phyloP scores from a whole-genome alignment of 306 rosid species.

The Macrotyloma uniflorum region DNA sequence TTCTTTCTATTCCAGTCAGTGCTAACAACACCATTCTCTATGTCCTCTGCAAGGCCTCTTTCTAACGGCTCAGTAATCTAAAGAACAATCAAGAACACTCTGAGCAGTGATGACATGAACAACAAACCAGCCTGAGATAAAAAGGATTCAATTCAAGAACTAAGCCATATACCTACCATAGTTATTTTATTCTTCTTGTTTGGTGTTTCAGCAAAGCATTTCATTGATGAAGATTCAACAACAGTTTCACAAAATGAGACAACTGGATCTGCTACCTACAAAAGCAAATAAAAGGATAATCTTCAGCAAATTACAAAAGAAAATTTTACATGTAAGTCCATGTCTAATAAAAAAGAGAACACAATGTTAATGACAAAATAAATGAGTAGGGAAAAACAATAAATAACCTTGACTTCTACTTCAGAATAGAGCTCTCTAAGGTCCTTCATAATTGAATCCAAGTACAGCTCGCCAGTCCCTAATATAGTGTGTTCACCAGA shows the following conservation, averaged over 20 bases:
- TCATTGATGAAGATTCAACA: slow-evolving; percentile 98
- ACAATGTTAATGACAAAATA: neutral
- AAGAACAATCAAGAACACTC: slow-evolving; percentile 23
- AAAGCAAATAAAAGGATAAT: slow-evolving; percentile 33
- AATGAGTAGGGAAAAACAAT: neutral
- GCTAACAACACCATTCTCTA: slow-evolving; percentile 94
- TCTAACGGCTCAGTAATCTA: slow-evolving; percentile 97
- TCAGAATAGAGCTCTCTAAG: slow-evolving; percentile 96
- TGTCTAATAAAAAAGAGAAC: neutral
- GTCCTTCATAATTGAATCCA: slow-evolving; percentile 99
- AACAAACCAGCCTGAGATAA: neutral
- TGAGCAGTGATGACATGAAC: neutral
- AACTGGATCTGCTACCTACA: slow-evolving; percentile 97
- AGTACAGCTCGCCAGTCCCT: slow-evolving; percentile 97
- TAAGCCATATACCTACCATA: slow-evolving; percentile 62
- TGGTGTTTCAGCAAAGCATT: slow-evolving; percentile 98
- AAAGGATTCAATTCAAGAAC: neutral
- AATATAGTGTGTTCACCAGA: slow-evolving; percentile 97
- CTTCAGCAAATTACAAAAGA: slow-evolving; percentile 29
- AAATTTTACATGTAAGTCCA: slow-evolving; percentile 21
- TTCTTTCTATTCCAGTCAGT: slow-evolving; percentile 91
- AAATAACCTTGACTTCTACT: slow-evolving; percentile 93
- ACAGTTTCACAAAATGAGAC: slow-evolving; percentile 99
- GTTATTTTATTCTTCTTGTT: slow-evolving; percentile 99
- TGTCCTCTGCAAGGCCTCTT: slow-evolving; percentile 97